Evolutionary conservation across 2,329 filamentous ascomycete genomes (phyloP).

Genomic region (Trichophyton schoenleinii): DNA sequence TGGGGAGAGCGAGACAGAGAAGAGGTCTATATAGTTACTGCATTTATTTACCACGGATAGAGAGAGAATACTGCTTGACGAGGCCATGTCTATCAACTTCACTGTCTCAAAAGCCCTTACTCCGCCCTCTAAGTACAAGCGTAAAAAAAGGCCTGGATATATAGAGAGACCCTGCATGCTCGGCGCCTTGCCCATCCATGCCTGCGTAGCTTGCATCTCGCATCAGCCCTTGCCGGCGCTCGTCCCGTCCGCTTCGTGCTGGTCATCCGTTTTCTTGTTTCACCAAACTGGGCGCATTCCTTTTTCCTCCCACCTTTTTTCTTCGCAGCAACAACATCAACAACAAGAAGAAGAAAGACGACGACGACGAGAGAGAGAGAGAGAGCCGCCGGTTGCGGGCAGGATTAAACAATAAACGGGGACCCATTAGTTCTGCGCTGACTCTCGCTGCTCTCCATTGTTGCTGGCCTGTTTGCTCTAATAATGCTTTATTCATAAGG

Average conservation of each 20-base stretch:
- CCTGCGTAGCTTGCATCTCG: not conserved
- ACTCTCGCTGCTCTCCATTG: not conserved
- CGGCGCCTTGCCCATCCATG: too few relatives aligned
- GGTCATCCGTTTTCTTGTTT: conserved; percentile 8
- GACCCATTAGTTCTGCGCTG: not conserved
- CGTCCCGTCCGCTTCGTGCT: not conserved
- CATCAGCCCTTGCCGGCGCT: not conserved
- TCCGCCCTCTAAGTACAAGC: too few relatives aligned
- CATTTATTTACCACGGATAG: too few relatives aligned
- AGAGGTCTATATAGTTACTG: too few relatives aligned
- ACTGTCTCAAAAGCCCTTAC: not conserved
- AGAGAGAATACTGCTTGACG: not conserved
- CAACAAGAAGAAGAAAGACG: not conserved
- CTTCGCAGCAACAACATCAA: not conserved
- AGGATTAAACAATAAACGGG: not conserved
- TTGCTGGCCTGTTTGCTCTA: not conserved
- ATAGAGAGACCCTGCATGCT: too few relatives aligned
- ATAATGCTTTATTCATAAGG: conserved; percentile 3
- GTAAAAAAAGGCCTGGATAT: too few relatives aligned
- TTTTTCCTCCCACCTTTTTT: not conserved
- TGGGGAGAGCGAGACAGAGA: not conserved
- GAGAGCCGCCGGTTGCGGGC: not conserved
- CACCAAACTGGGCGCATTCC: conserved; percentile 1
- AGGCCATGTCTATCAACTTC: not conserved
- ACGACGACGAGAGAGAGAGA: not conserved